Evolutionary conservation across 2,329 filamentous ascomycete genomes (phyloP), one percentile per base, ranked within the genome.

Genomic region (Paraphoma chrysanthemicola): DNA sequence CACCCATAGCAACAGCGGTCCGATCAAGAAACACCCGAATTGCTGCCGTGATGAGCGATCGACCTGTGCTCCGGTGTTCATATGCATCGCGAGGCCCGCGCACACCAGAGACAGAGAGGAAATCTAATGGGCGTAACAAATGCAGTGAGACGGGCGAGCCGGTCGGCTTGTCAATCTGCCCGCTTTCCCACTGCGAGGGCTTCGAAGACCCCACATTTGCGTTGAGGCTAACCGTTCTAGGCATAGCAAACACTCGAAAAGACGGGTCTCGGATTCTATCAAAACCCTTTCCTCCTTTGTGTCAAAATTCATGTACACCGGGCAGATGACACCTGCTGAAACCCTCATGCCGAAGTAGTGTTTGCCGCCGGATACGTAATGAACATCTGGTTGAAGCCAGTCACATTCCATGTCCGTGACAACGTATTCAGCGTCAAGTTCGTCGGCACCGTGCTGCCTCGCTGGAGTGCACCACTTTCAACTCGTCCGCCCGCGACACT

Each of bases 401-500:
- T 71, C 9, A 73, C 60, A 51, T 73, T 70, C 64, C 68, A 74
- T 10, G 52, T 67, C 18, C 64, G 73, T 50, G 66, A 73, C 28
- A 46, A 14, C 36, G 64, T 74, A 54, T 71, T 68, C 44, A 69
- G 68, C 51, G 61, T 79, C 64, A 64, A 41, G 64, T 72, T 77
- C 30, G 57, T 72, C 60, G 67, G 67, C 39, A 56, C 67, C 18
- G 63, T 70, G 43, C 68, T 60, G 8, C 80, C 80, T 16, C 76
- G 77, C 69, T 82, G 84, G 10, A 53, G 49, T 17, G 79, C 82
- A 0, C 86, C 86, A 49, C 79, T 81, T 73, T 87, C 83, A 0
- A 82, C 82, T 2, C 75, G 62, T 4, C 80, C 81, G 38, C 77
- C 75, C 4, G 77, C 80, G 30, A 82, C 78, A n/a, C 77, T 78